Evolutionary conservation across 192 early-diverging fungal species (phyloP).

Genomic region (Rhizophagus sp.): DNA sequence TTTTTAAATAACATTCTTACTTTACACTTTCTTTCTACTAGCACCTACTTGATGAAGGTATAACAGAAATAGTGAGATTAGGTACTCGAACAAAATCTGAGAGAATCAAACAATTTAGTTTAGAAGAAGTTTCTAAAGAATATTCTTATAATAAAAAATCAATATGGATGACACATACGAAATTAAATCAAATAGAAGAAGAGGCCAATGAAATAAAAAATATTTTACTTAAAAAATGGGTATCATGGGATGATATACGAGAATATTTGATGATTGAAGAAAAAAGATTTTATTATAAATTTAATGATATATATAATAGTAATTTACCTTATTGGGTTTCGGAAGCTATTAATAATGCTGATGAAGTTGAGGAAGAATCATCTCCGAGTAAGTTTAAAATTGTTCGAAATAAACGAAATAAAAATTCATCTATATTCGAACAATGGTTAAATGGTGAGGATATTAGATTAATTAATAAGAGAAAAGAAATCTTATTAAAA

Average conservation of each 20-base stretch:
- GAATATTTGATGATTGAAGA: slow-evolving; percentile 14
- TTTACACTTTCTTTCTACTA: too few relatives aligned
- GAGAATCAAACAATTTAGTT: slow-evolving; percentile 29
- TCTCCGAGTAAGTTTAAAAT: too few relatives aligned
- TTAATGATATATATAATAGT: background rate
- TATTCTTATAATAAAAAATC: too few relatives aligned
- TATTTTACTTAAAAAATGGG: background rate
- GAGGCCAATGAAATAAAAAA: slow-evolving; percentile 26
- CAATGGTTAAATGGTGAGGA: too few relatives aligned
- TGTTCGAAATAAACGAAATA: too few relatives aligned
- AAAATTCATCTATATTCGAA: too few relatives aligned
- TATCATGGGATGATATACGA: slow-evolving; percentile 31
- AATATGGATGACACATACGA: background rate
- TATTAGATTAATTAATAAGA: too few relatives aligned
- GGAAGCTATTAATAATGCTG: too few relatives aligned
- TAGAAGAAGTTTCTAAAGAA: background rate
- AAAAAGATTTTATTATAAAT: slow-evolving; percentile 12
- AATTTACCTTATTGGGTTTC: background rate
- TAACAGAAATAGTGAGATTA: slow-evolving; percentile 45
- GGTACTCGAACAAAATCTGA: slow-evolving; percentile 44
- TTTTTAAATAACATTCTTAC: too few relatives aligned
- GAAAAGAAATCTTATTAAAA: too few relatives aligned
- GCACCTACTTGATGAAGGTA: too few relatives aligned
- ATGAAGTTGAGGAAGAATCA: too few relatives aligned
- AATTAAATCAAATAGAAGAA: slow-evolving; percentile 10